Evolutionary conservation across 331 rosid genomes (phyloP), one percentile per base, ranked within the genome.

Genomic region (Pyracantha coccinea): DNA sequence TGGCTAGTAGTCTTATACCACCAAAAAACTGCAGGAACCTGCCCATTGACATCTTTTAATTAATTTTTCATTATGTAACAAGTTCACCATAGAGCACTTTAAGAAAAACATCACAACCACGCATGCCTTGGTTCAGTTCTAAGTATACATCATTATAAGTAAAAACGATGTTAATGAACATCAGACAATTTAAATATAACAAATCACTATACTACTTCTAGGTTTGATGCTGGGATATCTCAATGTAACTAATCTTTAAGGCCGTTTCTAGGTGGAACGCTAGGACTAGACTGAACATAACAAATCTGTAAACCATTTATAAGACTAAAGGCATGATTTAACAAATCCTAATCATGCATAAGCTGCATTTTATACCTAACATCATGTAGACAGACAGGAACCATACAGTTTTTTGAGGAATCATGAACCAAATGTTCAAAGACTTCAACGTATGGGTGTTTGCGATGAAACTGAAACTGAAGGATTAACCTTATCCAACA

Each of bases 21-120:
- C 99, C 97, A 95, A 81, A 90, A 85, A 73, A 92, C 77, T 19
- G 97, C 87, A 86, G 97, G 97, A 85, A 95, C 86, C 99, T 95
- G 89, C 83, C 77, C 47, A 63, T 45, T 65, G 63, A 68, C 68
- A 76, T 83, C 50, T 70, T 79, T 69, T 33, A 67, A 61, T 77
- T 73, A 45, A 32, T 59, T 38, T 75, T 68, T 27, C 41, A 24
- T 35, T 74, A 21, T 68, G 28, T 17, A 14, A 33, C 45, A 66
- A 6, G 38, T 32, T 15, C 38, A 59, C n/a, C 10, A 32, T 20
- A 53, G 25, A 33, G 32, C 57, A 4, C 7, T 14, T 63, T 19
- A 29, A 63, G 24, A 44, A 44, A 29, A 20, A 41, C 21, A 41
- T 23, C 54, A 77, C 20, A 11, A 29, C 29, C 66, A 11, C 2